Conservation (phyloP, 1,284 basidiomycete genomes). For the Lignosus rhinocerotis region DNA sequence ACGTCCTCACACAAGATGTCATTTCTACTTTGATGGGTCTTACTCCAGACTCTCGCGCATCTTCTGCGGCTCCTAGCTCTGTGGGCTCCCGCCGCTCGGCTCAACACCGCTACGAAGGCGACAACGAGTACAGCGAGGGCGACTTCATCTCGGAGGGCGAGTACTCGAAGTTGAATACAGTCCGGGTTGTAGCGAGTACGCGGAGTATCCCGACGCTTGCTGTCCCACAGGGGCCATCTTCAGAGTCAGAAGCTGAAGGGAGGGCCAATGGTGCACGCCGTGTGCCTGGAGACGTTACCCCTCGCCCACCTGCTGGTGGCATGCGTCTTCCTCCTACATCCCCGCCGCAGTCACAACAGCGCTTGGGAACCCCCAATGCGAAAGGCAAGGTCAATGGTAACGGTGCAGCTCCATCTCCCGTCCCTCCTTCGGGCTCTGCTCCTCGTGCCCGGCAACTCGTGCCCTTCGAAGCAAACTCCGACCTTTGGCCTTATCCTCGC, state of each 20-base stretch:
- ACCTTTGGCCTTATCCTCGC: conserved; percentile 66
- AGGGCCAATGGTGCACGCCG: conserved; percentile 13
- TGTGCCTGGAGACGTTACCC: conserved; percentile 50
- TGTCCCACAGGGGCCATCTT: conserved; percentile 13
- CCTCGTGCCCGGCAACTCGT: conserved; percentile 38
- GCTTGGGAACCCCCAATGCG: conserved; percentile 1
- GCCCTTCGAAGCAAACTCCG: conserved; percentile 59
- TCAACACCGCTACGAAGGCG: conserved; percentile 56
- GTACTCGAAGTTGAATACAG: conserved; percentile 41
- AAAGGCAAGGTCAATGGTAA: conserved; percentile 12
- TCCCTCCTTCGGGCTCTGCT: conserved; percentile 1
- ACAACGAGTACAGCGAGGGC: conserved; percentile 41
- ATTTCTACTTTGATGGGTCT: conserved; percentile 58
- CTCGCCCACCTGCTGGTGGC: conserved; percentile 42
- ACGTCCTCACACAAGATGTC: conserved; percentile 65
- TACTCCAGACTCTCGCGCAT: conserved; percentile 44
- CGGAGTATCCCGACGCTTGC: conserved; percentile 27
- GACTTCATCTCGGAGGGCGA: conserved; percentile 38
- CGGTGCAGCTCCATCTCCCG: not conserved
- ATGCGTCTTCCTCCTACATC: conserved; percentile 28
- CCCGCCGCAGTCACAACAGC: conserved; percentile 19
- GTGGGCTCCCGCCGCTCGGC: conserved; percentile 42
- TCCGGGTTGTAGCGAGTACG: not conserved
- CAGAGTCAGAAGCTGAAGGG: conserved; percentile 10
- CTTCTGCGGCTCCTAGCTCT: conserved; percentile 49